phyloP scores from a whole-genome alignment of 768 basidiomycete species.

The Tulasnella sp. region DNA sequence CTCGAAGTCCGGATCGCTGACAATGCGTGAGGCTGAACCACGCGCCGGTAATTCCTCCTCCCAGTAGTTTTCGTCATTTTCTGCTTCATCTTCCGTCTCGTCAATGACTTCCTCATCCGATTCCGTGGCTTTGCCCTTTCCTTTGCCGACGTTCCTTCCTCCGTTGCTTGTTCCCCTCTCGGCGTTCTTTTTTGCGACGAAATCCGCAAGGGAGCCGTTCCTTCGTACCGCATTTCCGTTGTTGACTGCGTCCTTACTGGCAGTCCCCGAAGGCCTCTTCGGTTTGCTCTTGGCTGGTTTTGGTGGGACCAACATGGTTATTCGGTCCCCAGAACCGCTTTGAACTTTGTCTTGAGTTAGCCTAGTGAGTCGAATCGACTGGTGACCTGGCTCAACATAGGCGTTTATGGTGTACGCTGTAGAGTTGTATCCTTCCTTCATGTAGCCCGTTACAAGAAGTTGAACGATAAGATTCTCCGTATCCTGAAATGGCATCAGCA shows the following conservation, averaged over 20 bases:
- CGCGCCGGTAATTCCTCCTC: not conserved
- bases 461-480: conserved; percentile 61
- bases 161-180: conserved; percentile 1
- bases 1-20: not conserved
- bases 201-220: not conserved
- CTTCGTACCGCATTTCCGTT: not conserved
- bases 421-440: conserved; percentile 44
- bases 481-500: conserved; percentile 38
- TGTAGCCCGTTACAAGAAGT: conserved; percentile 49
- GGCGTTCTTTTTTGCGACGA: conserved; percentile 8
- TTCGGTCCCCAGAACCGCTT: conserved; percentile 24
- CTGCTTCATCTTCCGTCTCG: conserved; percentile 1
- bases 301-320: conserved; percentile 34
- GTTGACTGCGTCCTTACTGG: not conserved
- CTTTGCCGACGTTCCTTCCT: conserved; percentile 8
- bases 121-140: conserved; percentile 4
- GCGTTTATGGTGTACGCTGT: conserved; percentile 48
- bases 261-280: conserved; percentile 2
- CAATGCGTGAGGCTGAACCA: not conserved
- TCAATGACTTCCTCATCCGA: not conserved
- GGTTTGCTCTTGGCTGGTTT: not conserved
- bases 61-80: not conserved
- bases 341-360: conserved; percentile 32
- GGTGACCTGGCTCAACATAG: conserved; percentile 41
- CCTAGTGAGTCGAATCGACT: conserved; percentile 38